Conservation (phyloP, 2,329 filamentous ascomycete species). For the Colletotrichum karsti region DNA sequence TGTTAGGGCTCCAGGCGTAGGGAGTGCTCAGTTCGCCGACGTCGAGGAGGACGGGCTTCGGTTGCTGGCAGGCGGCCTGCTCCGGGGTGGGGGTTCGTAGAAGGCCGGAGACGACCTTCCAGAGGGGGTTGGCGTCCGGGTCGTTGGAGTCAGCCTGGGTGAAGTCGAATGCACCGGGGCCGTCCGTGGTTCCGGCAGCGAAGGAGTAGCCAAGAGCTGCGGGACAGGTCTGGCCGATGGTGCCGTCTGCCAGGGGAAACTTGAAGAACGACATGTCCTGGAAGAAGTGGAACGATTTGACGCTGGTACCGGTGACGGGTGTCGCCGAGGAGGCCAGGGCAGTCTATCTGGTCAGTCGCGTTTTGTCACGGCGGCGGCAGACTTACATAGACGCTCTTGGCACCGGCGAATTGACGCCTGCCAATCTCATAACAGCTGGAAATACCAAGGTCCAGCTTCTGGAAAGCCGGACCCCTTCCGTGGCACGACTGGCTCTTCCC, state of each 20-base stretch:
- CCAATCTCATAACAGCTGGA: conserved; percentile 82
- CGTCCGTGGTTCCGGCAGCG: conserved; percentile 90
- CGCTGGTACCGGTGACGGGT: conserved; percentile 68
- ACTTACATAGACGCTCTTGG: conserved; percentile 53
- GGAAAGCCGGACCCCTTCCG: conserved; percentile 76
- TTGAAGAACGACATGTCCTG: conserved; percentile 81
- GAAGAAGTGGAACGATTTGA: conserved; percentile 87
- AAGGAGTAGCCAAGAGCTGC: conserved; percentile 93
- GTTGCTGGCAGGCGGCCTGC: conserved; percentile 79
- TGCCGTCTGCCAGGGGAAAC: conserved; percentile 79
- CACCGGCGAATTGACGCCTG: conserved; percentile 72
- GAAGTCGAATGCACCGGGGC: conserved; percentile 92
- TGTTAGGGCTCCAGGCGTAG: conserved; percentile 90
- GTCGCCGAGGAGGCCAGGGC: conserved; percentile 55
- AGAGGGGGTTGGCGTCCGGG: conserved; percentile 78
- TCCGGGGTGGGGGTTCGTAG: conserved; percentile 75
- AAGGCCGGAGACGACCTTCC: conserved; percentile 77
- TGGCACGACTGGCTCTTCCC: conserved; percentile 77
- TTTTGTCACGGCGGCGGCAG: conserved; percentile 33
- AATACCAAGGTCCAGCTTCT: conserved; percentile 73
- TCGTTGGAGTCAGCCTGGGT: conserved; percentile 82
- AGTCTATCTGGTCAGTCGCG: conserved; percentile 52
- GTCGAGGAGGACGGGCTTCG: conserved; percentile 88
- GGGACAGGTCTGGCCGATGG: conserved; percentile 77
- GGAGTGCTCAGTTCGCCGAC: conserved; percentile 82